Conservation (phyloP, 352 stramenopile species). For the Pythium vanterpoolii region DNA sequence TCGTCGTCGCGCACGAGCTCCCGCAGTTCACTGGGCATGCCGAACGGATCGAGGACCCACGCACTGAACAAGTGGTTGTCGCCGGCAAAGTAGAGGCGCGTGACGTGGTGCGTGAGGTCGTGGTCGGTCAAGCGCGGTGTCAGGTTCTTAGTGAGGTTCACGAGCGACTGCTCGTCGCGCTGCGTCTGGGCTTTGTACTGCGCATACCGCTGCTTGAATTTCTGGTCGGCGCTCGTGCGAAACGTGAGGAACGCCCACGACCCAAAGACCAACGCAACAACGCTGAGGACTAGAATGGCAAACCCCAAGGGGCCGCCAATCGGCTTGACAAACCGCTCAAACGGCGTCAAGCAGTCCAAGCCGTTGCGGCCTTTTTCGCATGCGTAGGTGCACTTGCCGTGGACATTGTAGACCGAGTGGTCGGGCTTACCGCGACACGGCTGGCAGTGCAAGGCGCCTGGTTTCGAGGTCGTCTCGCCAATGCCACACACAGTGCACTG, state of each 20-base stretch:
- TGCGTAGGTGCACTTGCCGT: conserved; percentile 75
- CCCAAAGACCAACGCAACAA: conserved; percentile 51
- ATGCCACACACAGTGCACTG: conserved; percentile 77
- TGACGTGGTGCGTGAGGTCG: conserved; percentile 65
- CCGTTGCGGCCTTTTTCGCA: conserved; percentile 78
- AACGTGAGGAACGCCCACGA: conserved; percentile 73
- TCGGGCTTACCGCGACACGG: conserved; percentile 57
- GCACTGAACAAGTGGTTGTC: conserved; percentile 66
- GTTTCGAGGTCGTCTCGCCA: conserved; percentile 60
- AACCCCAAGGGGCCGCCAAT: conserved; percentile 78
- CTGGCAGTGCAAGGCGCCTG: conserved; percentile 44
- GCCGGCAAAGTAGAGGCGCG: conserved; percentile 69
- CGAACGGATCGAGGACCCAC: conserved; percentile 64
- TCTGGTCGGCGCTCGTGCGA: conserved; percentile 34
- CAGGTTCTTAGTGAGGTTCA: conserved; percentile 65
- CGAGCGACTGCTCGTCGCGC: conserved; percentile 68
- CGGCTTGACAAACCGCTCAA: conserved; percentile 76
- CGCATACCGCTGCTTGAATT: conserved; percentile 47
- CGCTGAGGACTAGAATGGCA: conserved; percentile 57
- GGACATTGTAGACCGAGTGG: conserved; percentile 75
- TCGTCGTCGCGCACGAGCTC: conserved; percentile 75
- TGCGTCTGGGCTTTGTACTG: conserved; percentile 74
- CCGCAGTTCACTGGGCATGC: conserved; percentile 46
- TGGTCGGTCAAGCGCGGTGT: conserved; percentile 76
- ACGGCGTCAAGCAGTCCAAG: conserved; percentile 78